These are phyloP conservation scores for Bremia lactucae DNA, from an alignment of 352 stramenopile species.

Conservation along the genomic window DNA sequence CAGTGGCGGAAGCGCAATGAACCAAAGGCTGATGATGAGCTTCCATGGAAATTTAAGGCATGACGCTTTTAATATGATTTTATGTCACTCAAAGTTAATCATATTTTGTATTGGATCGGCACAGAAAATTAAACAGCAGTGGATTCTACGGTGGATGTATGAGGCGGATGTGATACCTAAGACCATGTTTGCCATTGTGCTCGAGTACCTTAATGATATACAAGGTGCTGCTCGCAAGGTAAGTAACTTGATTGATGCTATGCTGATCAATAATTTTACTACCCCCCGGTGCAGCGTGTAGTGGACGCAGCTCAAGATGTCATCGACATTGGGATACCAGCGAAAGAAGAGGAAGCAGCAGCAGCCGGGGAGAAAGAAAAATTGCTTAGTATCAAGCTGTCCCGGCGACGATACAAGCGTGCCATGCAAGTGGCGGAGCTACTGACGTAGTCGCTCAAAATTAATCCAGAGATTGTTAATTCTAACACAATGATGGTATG, in stretches of 20 bases:
- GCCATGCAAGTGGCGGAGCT: slow-evolving; percentile 65
- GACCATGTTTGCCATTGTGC: slow-evolving; percentile 61
- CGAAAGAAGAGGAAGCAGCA: slow-evolving; percentile 31
- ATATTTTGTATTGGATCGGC: neutral
- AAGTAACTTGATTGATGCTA: slow-evolving; percentile 1
- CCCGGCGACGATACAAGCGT: slow-evolving; percentile 66
- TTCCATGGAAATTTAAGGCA: slow-evolving; percentile 79
- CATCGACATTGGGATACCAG: slow-evolving; percentile 48
- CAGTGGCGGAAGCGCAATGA: slow-evolving; percentile 59
- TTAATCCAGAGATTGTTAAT: no score
- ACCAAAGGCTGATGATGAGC: slow-evolving; percentile 34
- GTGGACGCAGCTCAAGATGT: slow-evolving; percentile 58
- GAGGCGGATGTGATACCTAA: slow-evolving; percentile 72
- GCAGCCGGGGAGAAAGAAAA: slow-evolving; percentile 36
- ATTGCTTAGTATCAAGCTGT: slow-evolving; percentile 44
- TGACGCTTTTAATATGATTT: neutral
- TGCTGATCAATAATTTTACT: neutral
- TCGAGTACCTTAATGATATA: slow-evolving; percentile 67
- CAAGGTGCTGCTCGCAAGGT: slow-evolving; percentile 53
- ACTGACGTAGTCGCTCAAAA: slow-evolving; percentile 33
- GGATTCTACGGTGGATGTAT: slow-evolving; percentile 78
- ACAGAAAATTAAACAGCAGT: slow-evolving; percentile 76
- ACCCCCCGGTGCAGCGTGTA: slow-evolving; percentile 53
- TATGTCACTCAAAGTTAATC: neutral
- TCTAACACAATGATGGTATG: no score